Evolutionary conservation across 257 asterid genomes (phyloP).

Genomic region (Plantago ovata): DNA sequence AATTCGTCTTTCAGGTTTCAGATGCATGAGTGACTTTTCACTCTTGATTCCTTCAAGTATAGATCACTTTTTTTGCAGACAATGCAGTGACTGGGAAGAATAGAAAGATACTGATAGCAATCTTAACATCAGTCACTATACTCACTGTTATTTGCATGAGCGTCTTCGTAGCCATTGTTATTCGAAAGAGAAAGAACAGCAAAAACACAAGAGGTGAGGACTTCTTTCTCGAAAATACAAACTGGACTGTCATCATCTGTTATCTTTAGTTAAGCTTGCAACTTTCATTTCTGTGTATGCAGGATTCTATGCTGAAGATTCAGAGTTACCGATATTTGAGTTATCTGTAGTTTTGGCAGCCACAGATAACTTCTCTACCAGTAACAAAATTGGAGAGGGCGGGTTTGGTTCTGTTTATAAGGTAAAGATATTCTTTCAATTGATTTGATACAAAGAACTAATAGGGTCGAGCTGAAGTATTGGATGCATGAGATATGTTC

Average conservation of each 20-base stretch:
- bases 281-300: not conserved
- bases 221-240: not conserved
- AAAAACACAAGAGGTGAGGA: not conserved
- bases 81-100: not conserved
- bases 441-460: not conserved
- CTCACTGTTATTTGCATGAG: not conserved
- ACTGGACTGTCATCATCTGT: not conserved
- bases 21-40: no score
- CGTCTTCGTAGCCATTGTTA: not conserved
- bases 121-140: not conserved
- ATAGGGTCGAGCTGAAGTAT: not conserved
- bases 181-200: not conserved
- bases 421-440: not conserved
- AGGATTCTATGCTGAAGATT: not conserved
- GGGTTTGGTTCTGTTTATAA: constrained; percentile 7
- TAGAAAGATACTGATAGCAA: not conserved
- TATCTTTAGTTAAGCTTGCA: not conserved
- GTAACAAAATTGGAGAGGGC: constrained; percentile 3
- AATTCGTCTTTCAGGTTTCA: not conserved
- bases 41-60: no score
- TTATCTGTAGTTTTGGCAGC: constrained; percentile 3
- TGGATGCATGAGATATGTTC: not conserved
- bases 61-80: not conserved
- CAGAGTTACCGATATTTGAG: constrained; percentile 6
- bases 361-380: not conserved